phyloP scores from a whole-genome alignment of 139 green algal genomes.

The Chlorella sp. region DNA sequence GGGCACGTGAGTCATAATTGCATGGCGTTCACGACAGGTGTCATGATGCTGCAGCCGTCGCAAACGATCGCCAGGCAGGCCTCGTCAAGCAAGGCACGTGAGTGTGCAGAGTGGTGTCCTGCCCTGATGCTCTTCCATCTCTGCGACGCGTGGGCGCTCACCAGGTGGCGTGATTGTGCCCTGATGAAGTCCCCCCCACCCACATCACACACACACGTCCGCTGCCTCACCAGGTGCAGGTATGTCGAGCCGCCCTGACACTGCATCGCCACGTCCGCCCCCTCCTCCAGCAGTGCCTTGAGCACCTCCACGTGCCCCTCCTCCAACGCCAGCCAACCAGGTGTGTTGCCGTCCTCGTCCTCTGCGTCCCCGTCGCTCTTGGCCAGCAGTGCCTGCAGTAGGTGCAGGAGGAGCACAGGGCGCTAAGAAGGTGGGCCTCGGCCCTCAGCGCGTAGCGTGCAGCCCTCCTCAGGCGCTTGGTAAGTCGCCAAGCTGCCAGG shows the following conservation, averaged over 20 bases:
- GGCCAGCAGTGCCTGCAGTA: constrained; percentile 1
- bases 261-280: neutral
- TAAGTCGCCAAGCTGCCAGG: too few relatives aligned
- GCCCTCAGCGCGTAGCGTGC: too few relatives aligned
- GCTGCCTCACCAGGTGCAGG: neutral
- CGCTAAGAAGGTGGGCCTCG: too few relatives aligned
- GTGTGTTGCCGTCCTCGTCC: neutral
- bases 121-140: neutral
- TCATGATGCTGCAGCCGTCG: too few relatives aligned
- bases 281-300: neutral
- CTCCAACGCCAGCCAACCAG: neutral
- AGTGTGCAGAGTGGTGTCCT: neutral
- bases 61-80: too few relatives aligned
- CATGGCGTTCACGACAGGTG: too few relatives aligned
- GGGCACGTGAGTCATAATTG: too few relatives aligned
- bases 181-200: neutral
- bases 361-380: constrained; percentile 5
- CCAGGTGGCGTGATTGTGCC: neutral
- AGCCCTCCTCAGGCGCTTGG: too few relatives aligned
- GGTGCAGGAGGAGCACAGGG: neutral
- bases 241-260: neutral
- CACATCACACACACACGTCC: neutral
- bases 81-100: neutral
- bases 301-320: neutral
- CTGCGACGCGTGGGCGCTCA: neutral